Evolutionary conservation across 208 protist genomes (phyloP).

Genomic region (Angomonas ambiguus): DNA sequence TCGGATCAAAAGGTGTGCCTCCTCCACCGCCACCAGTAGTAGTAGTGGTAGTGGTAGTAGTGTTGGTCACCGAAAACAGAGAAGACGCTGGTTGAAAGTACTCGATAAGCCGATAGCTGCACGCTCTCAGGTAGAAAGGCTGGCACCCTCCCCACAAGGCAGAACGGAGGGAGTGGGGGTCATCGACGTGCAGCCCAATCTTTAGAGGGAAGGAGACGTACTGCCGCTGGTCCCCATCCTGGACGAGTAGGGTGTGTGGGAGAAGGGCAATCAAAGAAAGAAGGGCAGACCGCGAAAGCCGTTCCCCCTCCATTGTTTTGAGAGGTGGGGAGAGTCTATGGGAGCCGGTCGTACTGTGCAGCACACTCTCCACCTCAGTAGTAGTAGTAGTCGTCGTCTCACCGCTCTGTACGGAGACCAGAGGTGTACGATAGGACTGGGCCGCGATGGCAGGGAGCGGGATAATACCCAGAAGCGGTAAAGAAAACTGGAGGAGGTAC

Average conservation of each 20-base stretch:
- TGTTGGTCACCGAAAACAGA: not conserved
- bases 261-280: no score
- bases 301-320: no score
- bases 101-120: conserved; percentile 61
- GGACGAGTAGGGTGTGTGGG: no score
- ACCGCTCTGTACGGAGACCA: not conserved
- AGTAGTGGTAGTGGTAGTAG: not conserved
- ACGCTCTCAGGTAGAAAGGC: conserved; percentile 34
- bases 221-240: no score
- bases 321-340: no score
- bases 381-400: not conserved
- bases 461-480: not conserved
- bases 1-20: not conserved
- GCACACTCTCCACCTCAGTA: not conserved
- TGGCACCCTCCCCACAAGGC: conserved; percentile 47
- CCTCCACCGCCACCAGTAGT: not conserved
- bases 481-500: not conserved
- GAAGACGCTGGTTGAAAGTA: not conserved
- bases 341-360: no score
- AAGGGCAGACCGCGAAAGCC: no score
- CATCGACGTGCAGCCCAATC: conserved; percentile 42
- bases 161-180: conserved; percentile 39
- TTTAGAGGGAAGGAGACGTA: conserved; percentile 6
- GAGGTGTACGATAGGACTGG: not conserved
- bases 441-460: not conserved